A percentile compares a stretch with the other conserved stretches of the same genome.
phyloP scores from a whole-genome alignment of 2,329 filamentous ascomycete genomes.

The Monilinia aucupariae region DNA sequence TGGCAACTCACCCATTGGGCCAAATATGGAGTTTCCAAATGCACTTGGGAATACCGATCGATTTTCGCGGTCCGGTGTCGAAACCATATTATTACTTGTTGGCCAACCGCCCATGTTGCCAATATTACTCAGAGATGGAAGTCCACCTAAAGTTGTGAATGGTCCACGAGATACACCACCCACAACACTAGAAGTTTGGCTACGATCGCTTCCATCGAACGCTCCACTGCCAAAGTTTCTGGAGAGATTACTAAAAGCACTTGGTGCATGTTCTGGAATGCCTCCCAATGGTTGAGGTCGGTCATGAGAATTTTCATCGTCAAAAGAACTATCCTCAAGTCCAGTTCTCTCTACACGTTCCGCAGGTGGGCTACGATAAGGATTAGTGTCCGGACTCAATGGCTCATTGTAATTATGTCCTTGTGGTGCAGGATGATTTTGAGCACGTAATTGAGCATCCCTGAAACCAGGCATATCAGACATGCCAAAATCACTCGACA shows the following conservation, averaged over 20 bases:
- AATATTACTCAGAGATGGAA: constrained; percentile 49
- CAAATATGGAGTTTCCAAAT: constrained; percentile 77
- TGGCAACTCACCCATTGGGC: constrained; percentile 69
- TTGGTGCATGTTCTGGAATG: constrained; percentile 45
- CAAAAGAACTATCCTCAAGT: constrained; percentile 40
- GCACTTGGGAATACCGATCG: constrained; percentile 51
- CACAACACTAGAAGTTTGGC: constrained; percentile 84
- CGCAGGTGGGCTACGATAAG: constrained; percentile 84
- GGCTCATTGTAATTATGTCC: constrained; percentile 53
- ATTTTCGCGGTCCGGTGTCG: constrained; percentile 60
- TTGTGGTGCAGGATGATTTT: constrained; percentile 38
- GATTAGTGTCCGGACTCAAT: constrained; percentile 91
- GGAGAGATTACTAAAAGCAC: constrained; percentile 50
- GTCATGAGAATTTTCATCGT: constrained; percentile 39
- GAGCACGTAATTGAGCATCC: constrained; percentile 46
- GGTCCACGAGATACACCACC: constrained; percentile 51
- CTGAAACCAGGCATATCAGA: constrained; percentile 53
- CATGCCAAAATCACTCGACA: constrained; percentile 56
- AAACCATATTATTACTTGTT: constrained; percentile 54
- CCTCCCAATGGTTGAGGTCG: constrained; percentile 48
- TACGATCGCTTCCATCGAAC: constrained; percentile 73
- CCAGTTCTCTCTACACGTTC: constrained; percentile 49
- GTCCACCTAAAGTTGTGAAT: constrained; percentile 57
- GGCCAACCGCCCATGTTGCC: constrained; percentile 42
- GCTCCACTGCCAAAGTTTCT: constrained; percentile 44